Percentiles rank a stretch among this genome's conserved stretches.
Conservation (phyloP, 169 alveolate genomes). For the Eimeria maxima region DNA sequence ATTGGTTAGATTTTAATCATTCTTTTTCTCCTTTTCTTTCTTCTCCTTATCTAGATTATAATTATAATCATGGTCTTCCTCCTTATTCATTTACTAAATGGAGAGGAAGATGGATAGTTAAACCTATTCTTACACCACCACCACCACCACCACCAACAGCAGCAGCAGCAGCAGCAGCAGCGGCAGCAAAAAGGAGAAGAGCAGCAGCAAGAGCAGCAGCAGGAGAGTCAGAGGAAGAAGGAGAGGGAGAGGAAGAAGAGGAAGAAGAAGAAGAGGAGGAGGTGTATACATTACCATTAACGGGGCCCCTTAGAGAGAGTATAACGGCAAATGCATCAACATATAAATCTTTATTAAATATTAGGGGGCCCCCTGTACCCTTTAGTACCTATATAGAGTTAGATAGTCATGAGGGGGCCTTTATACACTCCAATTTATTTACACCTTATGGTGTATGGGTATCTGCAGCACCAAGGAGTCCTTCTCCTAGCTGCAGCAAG, state of each 20-base stretch:
- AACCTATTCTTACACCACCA: background rate
- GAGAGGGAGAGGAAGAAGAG: no score
- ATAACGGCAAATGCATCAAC: background rate
- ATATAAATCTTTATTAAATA: background rate
- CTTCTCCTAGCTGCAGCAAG: background rate
- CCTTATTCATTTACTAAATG: constrained; percentile 47
- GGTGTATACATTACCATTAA: constrained; percentile 16
- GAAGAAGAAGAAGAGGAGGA: no score
- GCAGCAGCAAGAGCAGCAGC: background rate
- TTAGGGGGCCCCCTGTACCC: constrained; percentile 41
- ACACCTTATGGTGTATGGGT: constrained; percentile 39
- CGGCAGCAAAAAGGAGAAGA: background rate
- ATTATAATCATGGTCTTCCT: constrained; percentile 35
- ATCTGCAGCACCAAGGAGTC: background rate
- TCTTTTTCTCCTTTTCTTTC: constrained; percentile 58
- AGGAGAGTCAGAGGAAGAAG: background rate
- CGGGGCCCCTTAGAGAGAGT: constrained; percentile 17
- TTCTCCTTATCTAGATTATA: constrained; percentile 16
- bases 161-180: constrained; percentile 16
- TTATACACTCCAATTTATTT: background rate
- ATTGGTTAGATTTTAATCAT: constrained; percentile 15
- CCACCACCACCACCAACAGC: background rate
- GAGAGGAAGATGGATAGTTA: constrained; percentile 47
- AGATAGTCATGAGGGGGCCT: constrained; percentile 1
- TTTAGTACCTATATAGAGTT: background rate